Conservation (phyloP, 2,329 filamentous ascomycete genomes). For the Talaromyces sp. region DNA sequence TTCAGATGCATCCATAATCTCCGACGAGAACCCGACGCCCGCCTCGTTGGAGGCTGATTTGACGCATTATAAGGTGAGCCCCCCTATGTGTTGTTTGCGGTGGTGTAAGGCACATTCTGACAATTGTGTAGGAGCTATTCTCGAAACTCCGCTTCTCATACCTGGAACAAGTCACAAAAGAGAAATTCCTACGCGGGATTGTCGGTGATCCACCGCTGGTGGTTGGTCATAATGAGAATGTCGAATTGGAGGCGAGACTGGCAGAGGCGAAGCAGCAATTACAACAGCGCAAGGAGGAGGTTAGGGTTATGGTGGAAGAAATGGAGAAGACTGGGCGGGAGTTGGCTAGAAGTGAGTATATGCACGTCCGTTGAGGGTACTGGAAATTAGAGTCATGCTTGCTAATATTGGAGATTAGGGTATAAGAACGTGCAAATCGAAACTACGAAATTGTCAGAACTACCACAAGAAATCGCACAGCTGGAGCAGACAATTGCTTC, state of each 20-base stretch:
- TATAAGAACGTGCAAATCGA: slow-evolving; percentile 57
- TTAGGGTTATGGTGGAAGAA: slow-evolving; percentile 68
- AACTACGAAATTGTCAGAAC: slow-evolving; percentile 49
- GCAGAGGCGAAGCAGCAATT: slow-evolving; percentile 70
- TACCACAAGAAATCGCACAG: slow-evolving; percentile 54
- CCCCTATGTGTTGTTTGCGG: no score
- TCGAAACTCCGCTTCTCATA: slow-evolving; percentile 96
- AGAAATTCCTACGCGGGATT: slow-evolving; percentile 92
- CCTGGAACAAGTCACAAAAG: slow-evolving; percentile 97
- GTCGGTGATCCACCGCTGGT: slow-evolving; percentile 87
- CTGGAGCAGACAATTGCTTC: slow-evolving; percentile 52
- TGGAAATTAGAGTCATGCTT: neutral
- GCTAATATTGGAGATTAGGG: slow-evolving; percentile 34
- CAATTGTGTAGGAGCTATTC: slow-evolving; percentile 68
- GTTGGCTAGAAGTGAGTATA: slow-evolving; percentile 55
- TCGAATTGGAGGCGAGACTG: slow-evolving; percentile 70
- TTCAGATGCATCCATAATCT: slow-evolving; percentile 69
- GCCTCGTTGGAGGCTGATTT: slow-evolving; percentile 79
- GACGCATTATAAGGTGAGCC: slow-evolving; percentile 69
- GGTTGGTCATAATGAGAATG: slow-evolving; percentile 77
- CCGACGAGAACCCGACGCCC: slow-evolving; percentile 67
- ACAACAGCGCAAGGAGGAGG: slow-evolving; percentile 76
- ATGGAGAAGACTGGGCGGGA: slow-evolving; percentile 69
- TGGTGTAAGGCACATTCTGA: neutral
- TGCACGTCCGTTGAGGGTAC: neutral